phyloP scores from a whole-genome alignment of 768 basidiomycete genomes.

The Sarcodon sp. region DNA sequence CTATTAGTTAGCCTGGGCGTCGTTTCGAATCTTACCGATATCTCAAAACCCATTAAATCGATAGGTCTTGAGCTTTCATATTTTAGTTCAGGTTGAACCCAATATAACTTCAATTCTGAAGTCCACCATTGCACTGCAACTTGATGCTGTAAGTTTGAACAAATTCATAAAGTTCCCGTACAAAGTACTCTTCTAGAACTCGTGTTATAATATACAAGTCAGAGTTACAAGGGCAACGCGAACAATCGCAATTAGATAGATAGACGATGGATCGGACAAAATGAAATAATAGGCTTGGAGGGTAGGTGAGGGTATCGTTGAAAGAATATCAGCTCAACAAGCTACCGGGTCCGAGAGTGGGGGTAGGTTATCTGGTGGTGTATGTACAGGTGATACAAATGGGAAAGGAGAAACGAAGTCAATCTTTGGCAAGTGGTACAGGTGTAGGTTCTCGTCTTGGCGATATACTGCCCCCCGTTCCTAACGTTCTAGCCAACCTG shows the following conservation, averaged over 20 bases:
- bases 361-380: neutral
- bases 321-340: constrained; percentile 1
- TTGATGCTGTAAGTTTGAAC: too few relatives aligned
- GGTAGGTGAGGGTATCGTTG: neutral
- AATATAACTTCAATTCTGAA: neutral
- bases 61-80: constrained; percentile 91
- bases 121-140: too few relatives aligned
- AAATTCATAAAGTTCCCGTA: too few relatives aligned
- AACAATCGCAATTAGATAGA: too few relatives aligned
- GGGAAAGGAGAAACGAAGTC: neutral
- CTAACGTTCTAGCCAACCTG: constrained; percentile 49
- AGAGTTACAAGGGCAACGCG: too few relatives aligned
- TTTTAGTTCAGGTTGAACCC: constrained; percentile 52
- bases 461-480: constrained; percentile 11
- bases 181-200: too few relatives aligned
- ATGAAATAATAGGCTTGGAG: neutral
- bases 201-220: too few relatives aligned
- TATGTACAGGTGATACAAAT: neutral
- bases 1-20: constrained; percentile 86
- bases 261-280: too few relatives aligned
- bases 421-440: constrained; percentile 4
- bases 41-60: constrained; percentile 78
- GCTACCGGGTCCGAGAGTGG: neutral
- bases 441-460: constrained; percentile 9
- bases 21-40: constrained; percentile 78